Percentiles rank a stretch among this genome's conserved stretches.
phyloP scores from a whole-genome alignment of 2,329 filamentous ascomycete genomes.

The Fusarium papillatum region DNA sequence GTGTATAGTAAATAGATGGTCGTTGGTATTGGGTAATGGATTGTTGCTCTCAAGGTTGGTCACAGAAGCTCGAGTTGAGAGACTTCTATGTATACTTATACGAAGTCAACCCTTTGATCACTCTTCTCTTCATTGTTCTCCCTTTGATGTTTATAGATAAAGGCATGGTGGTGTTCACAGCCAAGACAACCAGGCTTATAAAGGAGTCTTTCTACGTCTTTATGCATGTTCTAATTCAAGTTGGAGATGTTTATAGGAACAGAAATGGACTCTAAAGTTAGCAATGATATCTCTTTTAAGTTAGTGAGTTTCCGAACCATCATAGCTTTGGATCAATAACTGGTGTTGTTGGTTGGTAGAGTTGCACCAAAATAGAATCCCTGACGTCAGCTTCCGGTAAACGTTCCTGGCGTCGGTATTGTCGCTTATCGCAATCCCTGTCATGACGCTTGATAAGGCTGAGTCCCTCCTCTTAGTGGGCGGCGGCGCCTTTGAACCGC shows the following conservation, averaged over 20 bases:
- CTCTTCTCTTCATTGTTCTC: background rate
- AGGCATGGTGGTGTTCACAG: background rate
- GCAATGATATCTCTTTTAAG: background rate
- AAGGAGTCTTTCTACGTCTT: background rate
- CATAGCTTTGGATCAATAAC: background rate
- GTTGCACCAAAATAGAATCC: background rate
- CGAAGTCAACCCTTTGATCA: no score
- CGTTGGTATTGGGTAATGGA: background rate
- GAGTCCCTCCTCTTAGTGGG: background rate
- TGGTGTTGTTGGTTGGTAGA: background rate
- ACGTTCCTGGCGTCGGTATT: background rate
- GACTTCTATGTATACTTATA: background rate
- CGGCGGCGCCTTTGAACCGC: background rate
- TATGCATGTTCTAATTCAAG: background rate
- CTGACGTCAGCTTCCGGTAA: constrained; percentile 14
- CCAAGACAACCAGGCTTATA: background rate
- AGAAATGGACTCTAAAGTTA: background rate
- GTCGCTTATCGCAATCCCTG: constrained; percentile 17
- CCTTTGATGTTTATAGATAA: background rate
- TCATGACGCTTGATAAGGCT: constrained; percentile 22
- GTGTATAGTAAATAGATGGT: background rate
- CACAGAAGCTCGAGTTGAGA: background rate
- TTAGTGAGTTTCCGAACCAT: background rate
- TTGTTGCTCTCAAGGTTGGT: background rate
- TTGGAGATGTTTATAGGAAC: no score